Base-by-base conservation (phyloP, 345 rosid species). In the Gossypium sturtianum region DNA sequence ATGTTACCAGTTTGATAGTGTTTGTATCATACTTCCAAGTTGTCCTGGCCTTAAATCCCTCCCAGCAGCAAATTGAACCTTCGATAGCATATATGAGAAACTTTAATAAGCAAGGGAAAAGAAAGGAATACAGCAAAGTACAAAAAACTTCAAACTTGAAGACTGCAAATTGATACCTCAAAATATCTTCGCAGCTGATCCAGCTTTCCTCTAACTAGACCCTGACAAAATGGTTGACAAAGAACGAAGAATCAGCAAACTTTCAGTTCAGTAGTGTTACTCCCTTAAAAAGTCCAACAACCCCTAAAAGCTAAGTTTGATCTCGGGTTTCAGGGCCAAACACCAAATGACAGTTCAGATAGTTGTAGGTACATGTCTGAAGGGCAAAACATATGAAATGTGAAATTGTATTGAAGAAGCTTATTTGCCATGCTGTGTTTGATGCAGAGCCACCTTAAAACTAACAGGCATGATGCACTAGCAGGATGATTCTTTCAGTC, bases 1-100 rank as follows among this genome's bases (percentile, higher is more conserved):
- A 75, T 22, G 17, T 73, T 90, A 95, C 99, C 98, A 95, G 86
- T 79, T 84, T 52, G 99, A 95, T 69, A 95, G 83, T 34, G 98
- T 88, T 59, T 90, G 89, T 76, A 95, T 80, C 99, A 95, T 93
- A 84, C 76, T 86, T 70, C 84, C 91, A 49, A 93, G 88, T 73
- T 95, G 91, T 71, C 90, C 98, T 74, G 97, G 99, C 80, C 97
- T 89, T 54, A 86, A 86, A 85, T 95, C 98, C 80, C 98, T 89
- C 72, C 99, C 99, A 63, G 96, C 94, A 66, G 98, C 98, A 82
- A 93, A 93, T 70, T 90, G 97, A 54, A 91, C 97, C 99, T 93
- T 38, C 69, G 19, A 76, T 22, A 67, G 68, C 57, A 67, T 70
- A 68, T 9, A 25, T 38, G 22, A 53, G 41, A 70, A 27, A 34